Conservation (phyloP, 352 stramenopile species). For the Pythium sukuiense region DNA sequence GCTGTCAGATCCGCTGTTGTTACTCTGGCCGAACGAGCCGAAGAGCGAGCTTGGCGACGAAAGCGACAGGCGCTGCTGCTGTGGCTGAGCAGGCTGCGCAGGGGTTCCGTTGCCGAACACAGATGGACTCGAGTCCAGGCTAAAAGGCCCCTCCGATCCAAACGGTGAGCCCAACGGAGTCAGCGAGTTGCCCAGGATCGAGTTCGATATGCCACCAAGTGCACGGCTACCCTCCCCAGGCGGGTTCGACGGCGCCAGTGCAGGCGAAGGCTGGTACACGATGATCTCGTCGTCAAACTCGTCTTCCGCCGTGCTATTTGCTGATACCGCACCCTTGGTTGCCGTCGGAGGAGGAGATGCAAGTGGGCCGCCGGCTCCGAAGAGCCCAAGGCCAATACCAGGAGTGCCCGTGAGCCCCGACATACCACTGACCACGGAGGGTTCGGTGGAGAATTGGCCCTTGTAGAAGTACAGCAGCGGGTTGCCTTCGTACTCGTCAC, state of each 20-base stretch:
- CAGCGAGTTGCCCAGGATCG: slow-evolving; percentile 11
- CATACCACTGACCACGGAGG: slow-evolving; percentile 23
- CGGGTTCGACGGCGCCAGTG: slow-evolving; percentile 27
- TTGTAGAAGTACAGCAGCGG: slow-evolving; percentile 56
- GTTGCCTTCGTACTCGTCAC: slow-evolving; percentile 57
- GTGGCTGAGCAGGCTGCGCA: neutral
- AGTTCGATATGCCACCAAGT: slow-evolving; percentile 33
- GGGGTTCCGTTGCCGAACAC: neutral
- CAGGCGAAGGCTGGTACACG: slow-evolving; percentile 70
- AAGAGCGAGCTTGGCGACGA: slow-evolving; percentile 25
- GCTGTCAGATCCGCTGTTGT: slow-evolving; percentile 6
- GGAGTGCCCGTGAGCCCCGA: neutral
- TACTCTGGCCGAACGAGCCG: slow-evolving; percentile 8
- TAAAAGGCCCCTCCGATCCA: slow-evolving; percentile 22
- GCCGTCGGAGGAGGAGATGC: neutral
- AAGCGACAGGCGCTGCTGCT: slow-evolving; percentile 10
- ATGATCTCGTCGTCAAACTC: slow-evolving; percentile 87
- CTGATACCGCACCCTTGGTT: neutral
- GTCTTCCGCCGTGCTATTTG: slow-evolving; percentile 28
- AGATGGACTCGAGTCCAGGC: slow-evolving; percentile 15
- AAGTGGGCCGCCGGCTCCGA: slow-evolving; percentile 2
- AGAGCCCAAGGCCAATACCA: slow-evolving; percentile 8
- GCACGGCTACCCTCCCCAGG: slow-evolving; percentile 28
- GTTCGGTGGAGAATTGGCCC: slow-evolving; percentile 36
- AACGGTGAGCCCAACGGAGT: slow-evolving; percentile 24